A percentile compares a stretch with the other conserved stretches of the same genome.
Evolutionary conservation across 1,284 basidiomycete species (phyloP).

Genomic region (Tilletia indica): DNA sequence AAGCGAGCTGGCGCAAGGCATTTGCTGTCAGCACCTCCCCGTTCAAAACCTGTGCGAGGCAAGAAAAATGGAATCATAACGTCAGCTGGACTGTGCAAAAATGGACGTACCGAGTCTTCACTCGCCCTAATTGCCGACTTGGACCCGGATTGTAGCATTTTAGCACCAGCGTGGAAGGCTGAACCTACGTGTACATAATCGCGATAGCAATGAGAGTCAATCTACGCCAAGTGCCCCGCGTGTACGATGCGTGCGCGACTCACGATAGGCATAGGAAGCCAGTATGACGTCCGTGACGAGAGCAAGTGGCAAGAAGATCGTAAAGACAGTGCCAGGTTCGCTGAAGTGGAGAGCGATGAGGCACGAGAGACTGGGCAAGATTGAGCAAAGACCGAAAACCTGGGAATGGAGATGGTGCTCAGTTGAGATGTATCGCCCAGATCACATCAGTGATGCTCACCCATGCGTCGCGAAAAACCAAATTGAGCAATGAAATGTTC

Average conservation of each 20-base stretch:
- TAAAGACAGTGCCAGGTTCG: neutral
- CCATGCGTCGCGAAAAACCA: neutral
- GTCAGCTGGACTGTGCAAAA: neutral
- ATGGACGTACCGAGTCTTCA: neutral
- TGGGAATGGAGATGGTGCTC: neutral
- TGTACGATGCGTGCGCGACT: neutral
- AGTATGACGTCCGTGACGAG: neutral
- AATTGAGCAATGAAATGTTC: neutral
- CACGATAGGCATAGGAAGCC: neutral
- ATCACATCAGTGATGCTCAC: neutral
- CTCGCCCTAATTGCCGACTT: neutral
- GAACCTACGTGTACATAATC: neutral
- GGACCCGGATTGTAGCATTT: neutral
- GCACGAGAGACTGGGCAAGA: neutral
- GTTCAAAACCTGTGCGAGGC: neutral
- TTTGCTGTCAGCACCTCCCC: neutral
- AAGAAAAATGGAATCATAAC: neutral
- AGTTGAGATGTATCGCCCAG: neutral
- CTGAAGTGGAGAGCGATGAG: neutral
- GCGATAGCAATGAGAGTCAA: neutral
- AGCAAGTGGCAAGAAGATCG: neutral
- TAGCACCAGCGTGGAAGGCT: neutral
- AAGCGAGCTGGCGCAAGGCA: neutral
- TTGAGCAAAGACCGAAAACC: neutral
- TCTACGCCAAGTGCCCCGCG: neutral